phyloP scores from a whole-genome alignment of 73 alveolate genomes.

The Halteria grandinella region DNA sequence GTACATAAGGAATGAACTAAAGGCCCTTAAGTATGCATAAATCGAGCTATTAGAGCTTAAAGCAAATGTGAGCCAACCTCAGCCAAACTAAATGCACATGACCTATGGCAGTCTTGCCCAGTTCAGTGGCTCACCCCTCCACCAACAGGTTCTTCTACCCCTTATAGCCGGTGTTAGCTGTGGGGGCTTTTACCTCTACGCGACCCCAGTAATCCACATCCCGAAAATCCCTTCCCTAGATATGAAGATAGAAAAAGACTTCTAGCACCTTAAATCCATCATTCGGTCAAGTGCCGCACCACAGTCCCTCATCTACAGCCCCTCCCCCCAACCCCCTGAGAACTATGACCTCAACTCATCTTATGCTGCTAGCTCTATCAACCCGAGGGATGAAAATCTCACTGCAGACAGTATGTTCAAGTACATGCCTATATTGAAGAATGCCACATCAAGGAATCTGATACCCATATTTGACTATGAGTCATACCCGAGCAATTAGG shows the following conservation, averaged over 20 bases:
- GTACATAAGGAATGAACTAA: conserved; percentile 45
- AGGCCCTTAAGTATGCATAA: conserved; percentile 46
- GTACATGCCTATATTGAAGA: conserved; percentile 57
- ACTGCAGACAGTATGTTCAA: conserved; percentile 33
- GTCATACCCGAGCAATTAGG: no score
- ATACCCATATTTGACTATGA: conserved; percentile 59
- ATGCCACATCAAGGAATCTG: conserved; percentile 21
- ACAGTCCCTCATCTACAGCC: not conserved
- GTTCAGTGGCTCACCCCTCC: no score
- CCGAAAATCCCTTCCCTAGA: no score
- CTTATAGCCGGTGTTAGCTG: conserved; percentile 38
- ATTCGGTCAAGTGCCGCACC: no score
- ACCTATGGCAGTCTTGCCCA: no score
- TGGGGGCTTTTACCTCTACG: conserved; percentile 51
- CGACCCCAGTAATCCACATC: conserved; percentile 20
- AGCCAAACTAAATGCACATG: not conserved
- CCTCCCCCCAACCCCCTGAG: conserved; percentile 48
- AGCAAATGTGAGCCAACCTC: not conserved
- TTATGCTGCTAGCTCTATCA: no score
- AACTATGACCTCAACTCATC: conserved; percentile 29
- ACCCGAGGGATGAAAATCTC: no score
- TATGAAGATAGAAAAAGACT: conserved; percentile 9
- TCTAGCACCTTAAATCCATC: not conserved
- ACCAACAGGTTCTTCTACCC: no score
- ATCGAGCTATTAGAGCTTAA: conserved; percentile 56